Evolutionary conservation across 495 filamentous ascomycete genomes (phyloP).

Genomic region (Daldinia grandis): DNA sequence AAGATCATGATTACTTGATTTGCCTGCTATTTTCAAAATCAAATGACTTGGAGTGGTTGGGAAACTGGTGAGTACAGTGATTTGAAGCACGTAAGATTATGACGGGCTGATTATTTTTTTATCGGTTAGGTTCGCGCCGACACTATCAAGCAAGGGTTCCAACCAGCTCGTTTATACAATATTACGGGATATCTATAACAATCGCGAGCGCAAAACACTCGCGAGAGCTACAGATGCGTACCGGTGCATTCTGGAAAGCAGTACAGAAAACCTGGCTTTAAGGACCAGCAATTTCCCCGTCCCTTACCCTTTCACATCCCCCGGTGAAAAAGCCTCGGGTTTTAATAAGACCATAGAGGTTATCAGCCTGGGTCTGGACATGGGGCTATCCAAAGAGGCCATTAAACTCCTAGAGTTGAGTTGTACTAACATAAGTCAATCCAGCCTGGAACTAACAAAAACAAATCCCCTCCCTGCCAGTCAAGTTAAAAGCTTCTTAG

Average conservation of each 20-base stretch:
- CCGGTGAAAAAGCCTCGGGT: not conserved
- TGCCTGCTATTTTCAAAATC: not conserved
- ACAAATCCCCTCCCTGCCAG: not conserved
- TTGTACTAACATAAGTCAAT: slow-evolving; percentile 10
- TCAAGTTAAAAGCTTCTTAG: not conserved
- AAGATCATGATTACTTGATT: slow-evolving; percentile 7
- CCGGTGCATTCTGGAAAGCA: slow-evolving; percentile 10
- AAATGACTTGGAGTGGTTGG: not conserved
- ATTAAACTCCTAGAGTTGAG: slow-evolving; percentile 6
- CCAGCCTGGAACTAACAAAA: not conserved
- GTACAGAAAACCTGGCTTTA: slow-evolving; percentile 13
- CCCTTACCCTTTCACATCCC: not conserved
- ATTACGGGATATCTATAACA: slow-evolving; percentile 6
- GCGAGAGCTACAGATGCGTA: not conserved
- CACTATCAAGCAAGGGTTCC: not conserved
- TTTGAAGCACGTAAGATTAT: not conserved
- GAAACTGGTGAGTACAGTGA: slow-evolving; percentile 13
- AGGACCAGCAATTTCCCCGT: not conserved
- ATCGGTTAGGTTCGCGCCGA: slow-evolving; percentile 3
- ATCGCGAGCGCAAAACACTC: not conserved
- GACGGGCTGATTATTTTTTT: slow-evolving; percentile 9
- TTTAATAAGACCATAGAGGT: not conserved
- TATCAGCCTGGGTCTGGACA: slow-evolving; percentile 5
- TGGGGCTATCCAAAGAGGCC: slow-evolving; percentile 2
- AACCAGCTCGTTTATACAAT: not conserved